Evolutionary conservation across 306 rosid genomes (phyloP), one percentile per base, ranked within the genome.

Genomic region (Vicia villosa): DNA sequence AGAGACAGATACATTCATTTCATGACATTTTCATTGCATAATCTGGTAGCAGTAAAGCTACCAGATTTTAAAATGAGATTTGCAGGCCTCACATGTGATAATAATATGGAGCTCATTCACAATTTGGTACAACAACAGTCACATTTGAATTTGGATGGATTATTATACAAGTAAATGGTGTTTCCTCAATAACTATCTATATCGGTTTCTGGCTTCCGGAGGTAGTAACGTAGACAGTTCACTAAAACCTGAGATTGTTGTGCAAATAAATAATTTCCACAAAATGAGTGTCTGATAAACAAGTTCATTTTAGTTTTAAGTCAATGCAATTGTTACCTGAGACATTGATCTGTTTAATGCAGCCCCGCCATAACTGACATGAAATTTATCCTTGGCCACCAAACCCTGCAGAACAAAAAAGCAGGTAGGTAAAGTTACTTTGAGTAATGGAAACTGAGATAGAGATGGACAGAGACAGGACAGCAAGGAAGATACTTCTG

Each of bases 381-480:
- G 91, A 74, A 94, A 94, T 70, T 71, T 94, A 80, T 91, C 97
- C 83, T 94, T 94, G 19, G 99, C 99, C 8, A 89, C 79, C 92
- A 94, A 77, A 40, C 99, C 99, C 99, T 94, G 68, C 40, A 56
- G 20, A 56, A 54, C 74, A 82, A 28, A 58, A 80, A 75, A 63
- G 41, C 70, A 66, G 43, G 75, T 11, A 14, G 55, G 49, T 75
- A 45, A 42, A 46, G 63, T 79, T 72, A 66, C 63, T 66, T 52
- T 19, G 54, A 62, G 46, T 15, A 72, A 74, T 74, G 52, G 63
- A 15, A 36, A 21, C 21, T 4, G 26, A 63, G 49, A 10, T 11
- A 3, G 46, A 72, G 49, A 81, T n/a, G 11, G 19, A 34, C 12
- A 24, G 10, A 19, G n/a, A 68, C 73, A 75, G 11, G 56, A 72